Base-by-base conservation (phyloP, 306 rosid species). In the Senna tora region DNA sequence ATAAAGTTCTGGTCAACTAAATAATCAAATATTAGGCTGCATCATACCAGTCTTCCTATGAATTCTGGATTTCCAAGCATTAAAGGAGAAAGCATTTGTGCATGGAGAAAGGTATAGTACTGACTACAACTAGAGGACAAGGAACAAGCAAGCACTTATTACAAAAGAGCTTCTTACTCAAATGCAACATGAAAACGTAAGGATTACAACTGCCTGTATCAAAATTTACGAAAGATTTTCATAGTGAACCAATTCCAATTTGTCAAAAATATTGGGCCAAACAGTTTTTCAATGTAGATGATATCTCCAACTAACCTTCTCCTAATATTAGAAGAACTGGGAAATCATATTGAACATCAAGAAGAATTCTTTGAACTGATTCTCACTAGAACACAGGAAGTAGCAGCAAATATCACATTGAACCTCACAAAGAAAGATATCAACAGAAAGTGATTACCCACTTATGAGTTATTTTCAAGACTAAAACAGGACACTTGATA, bases 401-500 rank as follows among this genome's bases (percentile, higher is more conserved):
- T n/a, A 54, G 38, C 38, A 34, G 14, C 14, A 19, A 34, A n/a
- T 34, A 33, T 8, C 65, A 33, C 19, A 5, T 33, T 33, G 14
- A 69, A 52, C 52, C 49, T 75, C 65, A 16, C 14, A 17, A 34
- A 45, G 34, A 32, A 56, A 55, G 3, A 58, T 32, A 58, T 57
- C 66, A 56, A 66, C 59, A 20, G 57, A 25, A 20, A 33, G 39
- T 45, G 43, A 20, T 36, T 58, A 46, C 51, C 51, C 34, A 46
- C 45, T 57, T 46, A 45, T 9, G 58, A 32, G 22, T 8, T 33
- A 20, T 66, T 63, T 47, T 17, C 25, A 53, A 30, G 72, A 33
- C 45, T 39, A 58, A 74, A 52, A 59, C 54, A 38, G 34, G 63
- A 15, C 60, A 67, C 43, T 36, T 36, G 63, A 49, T 57, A 33